Percentiles rank a stretch among this genome's conserved stretches.
phyloP scores from a whole-genome alignment of 768 basidiomycete species.

The Suillus subalutaceus region DNA sequence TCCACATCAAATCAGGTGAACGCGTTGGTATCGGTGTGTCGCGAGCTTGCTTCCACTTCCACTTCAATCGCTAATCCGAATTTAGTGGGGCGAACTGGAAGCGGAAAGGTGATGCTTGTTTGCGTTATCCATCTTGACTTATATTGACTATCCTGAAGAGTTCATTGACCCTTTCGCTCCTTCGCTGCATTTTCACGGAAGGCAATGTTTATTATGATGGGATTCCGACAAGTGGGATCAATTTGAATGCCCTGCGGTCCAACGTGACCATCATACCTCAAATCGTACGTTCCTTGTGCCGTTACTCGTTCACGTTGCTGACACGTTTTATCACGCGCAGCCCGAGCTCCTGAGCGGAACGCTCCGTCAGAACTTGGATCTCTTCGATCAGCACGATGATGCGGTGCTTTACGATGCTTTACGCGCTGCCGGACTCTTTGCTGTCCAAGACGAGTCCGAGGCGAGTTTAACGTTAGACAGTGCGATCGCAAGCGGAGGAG shows the following conservation, averaged over 20 bases:
- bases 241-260: slow-evolving; percentile 54
- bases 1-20: slow-evolving; percentile 57
- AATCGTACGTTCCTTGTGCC: slow-evolving; percentile 37
- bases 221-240: slow-evolving; percentile 45
- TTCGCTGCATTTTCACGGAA: slow-evolving; percentile 56
- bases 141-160: slow-evolving; percentile 33
- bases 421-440: slow-evolving; percentile 48
- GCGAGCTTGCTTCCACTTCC: slow-evolving; percentile 16
- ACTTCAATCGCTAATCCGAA: slow-evolving; percentile 8
- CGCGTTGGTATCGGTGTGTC: slow-evolving; percentile 53
- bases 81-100: slow-evolving; percentile 62
- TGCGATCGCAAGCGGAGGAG: slow-evolving; percentile 44
- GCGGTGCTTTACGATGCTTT: slow-evolving; percentile 51
- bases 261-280: slow-evolving; percentile 66
- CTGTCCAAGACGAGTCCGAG: slow-evolving; percentile 40
- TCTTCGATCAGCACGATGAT: slow-evolving; percentile 59
- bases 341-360: slow-evolving; percentile 59
- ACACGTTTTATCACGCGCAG: slow-evolving; percentile 19
- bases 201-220: slow-evolving; percentile 58
- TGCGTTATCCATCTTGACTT: slow-evolving; percentile 8
- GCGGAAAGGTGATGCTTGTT: slow-evolving; percentile 44
- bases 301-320: slow-evolving; percentile 1
- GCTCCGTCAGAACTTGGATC: slow-evolving; percentile 62
- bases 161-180: slow-evolving; percentile 53
- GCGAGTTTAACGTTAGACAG: slow-evolving; percentile 47